These are phyloP conservation scores for Stylonectria norvegica DNA, from an alignment of 2,329 filamentous ascomycete genomes.

Conservation along the genomic window DNA sequence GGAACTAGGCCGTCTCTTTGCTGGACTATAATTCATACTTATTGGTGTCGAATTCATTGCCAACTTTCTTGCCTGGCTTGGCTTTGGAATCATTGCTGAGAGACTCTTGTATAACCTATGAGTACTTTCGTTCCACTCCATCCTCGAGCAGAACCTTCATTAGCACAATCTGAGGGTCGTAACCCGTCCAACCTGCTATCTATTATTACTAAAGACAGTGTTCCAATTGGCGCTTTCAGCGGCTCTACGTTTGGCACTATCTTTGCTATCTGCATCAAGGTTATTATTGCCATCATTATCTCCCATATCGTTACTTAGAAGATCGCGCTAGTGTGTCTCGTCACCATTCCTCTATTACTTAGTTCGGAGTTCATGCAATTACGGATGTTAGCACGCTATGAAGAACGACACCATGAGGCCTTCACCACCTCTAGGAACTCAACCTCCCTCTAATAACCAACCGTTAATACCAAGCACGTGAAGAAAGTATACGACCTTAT, in stretches of 20 bases:
- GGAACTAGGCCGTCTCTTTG: conserved; percentile 44
- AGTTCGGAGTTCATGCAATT: conserved; percentile 67
- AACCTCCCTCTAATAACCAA: too few species aligned
- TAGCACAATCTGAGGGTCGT: conserved; percentile 65
- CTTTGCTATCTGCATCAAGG: conserved; percentile 63
- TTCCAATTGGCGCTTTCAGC: conserved; percentile 62
- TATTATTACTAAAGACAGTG: conserved; percentile 66
- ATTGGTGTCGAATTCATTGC: conserved; percentile 45
- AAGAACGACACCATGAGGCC: conserved; percentile 59
- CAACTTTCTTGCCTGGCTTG: conserved; percentile 54
- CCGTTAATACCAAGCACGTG: too few species aligned
- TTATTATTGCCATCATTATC: conserved; percentile 63
- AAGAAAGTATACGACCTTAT: too few species aligned
- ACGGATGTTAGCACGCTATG: conserved; percentile 57
- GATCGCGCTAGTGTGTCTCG: conserved; percentile 68
- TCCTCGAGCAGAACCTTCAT: conserved; percentile 62
- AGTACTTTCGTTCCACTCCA: conserved; percentile 58
- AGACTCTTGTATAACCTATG: conserved; percentile 61
- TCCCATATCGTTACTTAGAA: conserved; percentile 72
- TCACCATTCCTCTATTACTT: conserved; percentile 64
- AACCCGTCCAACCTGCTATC: conserved; percentile 61
- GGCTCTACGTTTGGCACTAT: conserved; percentile 67
- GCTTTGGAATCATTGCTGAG: conserved; percentile 52
- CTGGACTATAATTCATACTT: conserved; percentile 53
- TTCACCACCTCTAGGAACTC: too few species aligned